Percentiles rank a stretch among this genome's conserved stretches.
Evolutionary conservation across 2,329 filamentous ascomycete species (phyloP).

Genomic region (Fusarium sp.): DNA sequence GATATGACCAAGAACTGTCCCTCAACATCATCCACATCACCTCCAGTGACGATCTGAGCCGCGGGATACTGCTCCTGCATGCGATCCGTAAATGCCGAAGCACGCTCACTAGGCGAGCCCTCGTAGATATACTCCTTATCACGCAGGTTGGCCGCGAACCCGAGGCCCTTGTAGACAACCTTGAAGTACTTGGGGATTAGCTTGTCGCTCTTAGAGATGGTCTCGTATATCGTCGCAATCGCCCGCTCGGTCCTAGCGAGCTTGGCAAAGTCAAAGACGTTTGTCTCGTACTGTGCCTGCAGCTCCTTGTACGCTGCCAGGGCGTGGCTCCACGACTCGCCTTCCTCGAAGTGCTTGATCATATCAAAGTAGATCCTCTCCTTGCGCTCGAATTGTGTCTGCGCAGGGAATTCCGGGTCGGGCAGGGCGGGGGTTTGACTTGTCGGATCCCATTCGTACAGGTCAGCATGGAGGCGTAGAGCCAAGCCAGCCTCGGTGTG

Average conservation of each 20-base stretch:
- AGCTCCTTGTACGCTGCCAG: constrained; percentile 91
- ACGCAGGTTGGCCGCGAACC: constrained; percentile 82
- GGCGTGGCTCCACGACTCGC: constrained; percentile 92
- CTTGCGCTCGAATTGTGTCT: constrained; percentile 91
- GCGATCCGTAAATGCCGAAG: constrained; percentile 86
- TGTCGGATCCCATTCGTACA: constrained; percentile 90
- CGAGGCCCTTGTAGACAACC: constrained; percentile 88
- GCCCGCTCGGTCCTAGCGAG: constrained; percentile 89
- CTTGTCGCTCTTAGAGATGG: constrained; percentile 83
- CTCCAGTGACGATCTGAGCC: constrained; percentile 81
- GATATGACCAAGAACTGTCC: constrained; percentile 91
- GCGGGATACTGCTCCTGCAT: constrained; percentile 92
- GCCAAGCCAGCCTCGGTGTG: constrained; percentile 90
- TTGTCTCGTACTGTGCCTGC: constrained; percentile 89
- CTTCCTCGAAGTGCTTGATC: constrained; percentile 94
- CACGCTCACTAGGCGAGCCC: constrained; percentile 79
- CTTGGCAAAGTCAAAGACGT: constrained; percentile 91
- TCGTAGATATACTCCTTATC: constrained; percentile 96
- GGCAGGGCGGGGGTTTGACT: constrained; percentile 72
- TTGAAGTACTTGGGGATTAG: constrained; percentile 89
- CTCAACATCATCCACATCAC: constrained; percentile 82
- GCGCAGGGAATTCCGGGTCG: constrained; percentile 83
- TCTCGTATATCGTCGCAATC: constrained; percentile 93
- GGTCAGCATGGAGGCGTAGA: constrained; percentile 88
- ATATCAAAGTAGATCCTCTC: constrained; percentile 94